A percentile compares a stretch with the other conserved stretches of the same genome.
Conservation (phyloP, 106 monocot species). For the Cymbidium sinense region DNA sequence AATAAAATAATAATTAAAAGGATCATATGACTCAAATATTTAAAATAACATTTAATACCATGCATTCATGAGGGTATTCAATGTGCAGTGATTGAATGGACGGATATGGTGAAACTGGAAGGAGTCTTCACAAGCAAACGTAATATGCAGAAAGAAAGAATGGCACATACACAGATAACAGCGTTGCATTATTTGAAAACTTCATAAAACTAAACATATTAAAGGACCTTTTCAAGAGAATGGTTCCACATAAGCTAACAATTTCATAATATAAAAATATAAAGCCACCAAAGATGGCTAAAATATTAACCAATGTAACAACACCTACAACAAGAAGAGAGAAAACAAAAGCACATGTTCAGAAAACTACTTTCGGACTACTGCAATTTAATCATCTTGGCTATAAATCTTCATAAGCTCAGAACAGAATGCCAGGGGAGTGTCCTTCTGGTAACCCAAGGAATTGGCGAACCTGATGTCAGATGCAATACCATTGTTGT, state of each 20-base stretch:
- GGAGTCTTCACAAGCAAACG: too few species aligned
- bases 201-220: background rate
- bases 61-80: too few species aligned
- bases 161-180: too few species aligned
- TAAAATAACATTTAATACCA: too few species aligned
- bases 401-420: constrained; percentile 64
- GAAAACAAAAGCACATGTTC: background rate
- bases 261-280: background rate
- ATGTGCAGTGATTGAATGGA: too few species aligned
- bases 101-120: too few species aligned
- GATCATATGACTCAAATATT: too few species aligned
- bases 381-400: constrained; percentile 16
- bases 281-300: too few species aligned
- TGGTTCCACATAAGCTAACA: background rate
- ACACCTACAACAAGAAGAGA: background rate
- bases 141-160: too few species aligned
- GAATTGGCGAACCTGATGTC: constrained; percentile 59
- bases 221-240: background rate
- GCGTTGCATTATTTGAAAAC: too few species aligned
- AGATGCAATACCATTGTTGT: constrained; percentile 74
- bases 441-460: constrained; percentile 56
- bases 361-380: background rate
- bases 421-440: constrained; percentile 31
- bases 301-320: background rate
- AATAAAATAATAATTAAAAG: too few species aligned